Evolutionary conservation across 2,329 filamentous ascomycete species (phyloP).

Genomic region (Venturia effusa): DNA sequence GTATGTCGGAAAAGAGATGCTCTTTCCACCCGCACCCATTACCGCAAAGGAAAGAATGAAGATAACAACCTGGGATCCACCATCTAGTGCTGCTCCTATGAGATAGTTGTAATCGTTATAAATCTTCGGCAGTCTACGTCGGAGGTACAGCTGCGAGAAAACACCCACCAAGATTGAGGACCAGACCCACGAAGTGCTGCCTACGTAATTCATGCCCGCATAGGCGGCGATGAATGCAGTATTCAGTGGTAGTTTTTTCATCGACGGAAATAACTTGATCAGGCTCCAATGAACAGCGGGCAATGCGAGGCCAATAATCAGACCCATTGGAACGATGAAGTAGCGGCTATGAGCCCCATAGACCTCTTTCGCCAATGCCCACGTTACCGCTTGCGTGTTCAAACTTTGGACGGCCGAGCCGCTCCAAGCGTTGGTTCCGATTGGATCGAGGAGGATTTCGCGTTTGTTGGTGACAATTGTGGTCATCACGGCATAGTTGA

Average conservation of each 20-base stretch:
- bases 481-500: constrained; percentile 34
- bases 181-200: constrained; percentile 5
- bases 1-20: background rate
- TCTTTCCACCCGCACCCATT: constrained; percentile 23
- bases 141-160: constrained; percentile 25
- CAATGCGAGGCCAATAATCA: constrained; percentile 29
- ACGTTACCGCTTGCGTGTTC: constrained; percentile 22
- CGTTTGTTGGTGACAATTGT: constrained; percentile 31
- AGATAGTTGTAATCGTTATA: constrained; percentile 35
- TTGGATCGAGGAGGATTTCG: constrained; percentile 28
- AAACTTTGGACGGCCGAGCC: constrained; percentile 34
- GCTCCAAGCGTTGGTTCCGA: constrained; percentile 34
- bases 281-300: constrained; percentile 22
- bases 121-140: constrained; percentile 23
- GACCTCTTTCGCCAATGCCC: constrained; percentile 11
- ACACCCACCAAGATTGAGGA: constrained; percentile 19
- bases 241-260: constrained; percentile 20
- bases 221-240: constrained; percentile 33
- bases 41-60: constrained; percentile 35
- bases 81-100: constrained; percentile 29
- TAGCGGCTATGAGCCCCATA: constrained; percentile 28
- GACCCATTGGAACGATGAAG: constrained; percentile 27
- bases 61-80: constrained; percentile 29
- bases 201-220: constrained; percentile 25
- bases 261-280: background rate